Conservation (phyloP, 441 rosid genomes). For the Biscutella laevigata region DNA sequence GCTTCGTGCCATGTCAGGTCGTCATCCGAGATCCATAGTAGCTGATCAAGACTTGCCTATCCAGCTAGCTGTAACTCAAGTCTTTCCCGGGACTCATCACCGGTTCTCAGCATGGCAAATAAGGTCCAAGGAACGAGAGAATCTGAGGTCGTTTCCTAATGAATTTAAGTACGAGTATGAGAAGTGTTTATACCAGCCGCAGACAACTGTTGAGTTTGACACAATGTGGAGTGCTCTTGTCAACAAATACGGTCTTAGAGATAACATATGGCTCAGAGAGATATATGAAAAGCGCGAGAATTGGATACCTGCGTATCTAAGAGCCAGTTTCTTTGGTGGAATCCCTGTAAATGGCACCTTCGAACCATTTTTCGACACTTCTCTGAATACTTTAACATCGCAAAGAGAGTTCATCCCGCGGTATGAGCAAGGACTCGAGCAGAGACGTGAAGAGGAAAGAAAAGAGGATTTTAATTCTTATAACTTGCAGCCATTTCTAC, state of each 20-base stretch:
- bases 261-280: slow-evolving; percentile 60
- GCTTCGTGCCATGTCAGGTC: slow-evolving; percentile 63
- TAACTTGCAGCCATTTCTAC: slow-evolving; percentile 53
- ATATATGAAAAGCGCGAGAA: slow-evolving; percentile 60
- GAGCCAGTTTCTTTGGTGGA: slow-evolving; percentile 70
- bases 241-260: slow-evolving; percentile 51
- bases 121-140: slow-evolving; percentile 50
- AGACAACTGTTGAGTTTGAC: slow-evolving; percentile 54
- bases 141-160: slow-evolving; percentile 40
- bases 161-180: slow-evolving; percentile 68
- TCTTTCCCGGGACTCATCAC: slow-evolving; percentile 66
- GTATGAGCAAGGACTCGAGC: slow-evolving; percentile 63
- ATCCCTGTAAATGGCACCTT: slow-evolving; percentile 46
- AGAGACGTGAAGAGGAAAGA: slow-evolving; percentile 64
- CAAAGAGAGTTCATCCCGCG: slow-evolving; percentile 48
- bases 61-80: slow-evolving; percentile 51
- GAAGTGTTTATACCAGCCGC: slow-evolving; percentile 59
- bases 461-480: slow-evolving; percentile 68
- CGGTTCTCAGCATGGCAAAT: slow-evolving; percentile 72
- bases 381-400: slow-evolving; percentile 44
- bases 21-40: slow-evolving; percentile 59
- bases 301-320: slow-evolving; percentile 70
- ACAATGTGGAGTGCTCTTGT: slow-evolving; percentile 56
- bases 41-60: slow-evolving; percentile 76
- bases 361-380: slow-evolving; percentile 52